Percentiles rank a stretch among this genome's conserved stretches.
Evolutionary conservation across 2,329 filamentous ascomycete genomes (phyloP).

Genomic region (Pyrenochaeta sp.): DNA sequence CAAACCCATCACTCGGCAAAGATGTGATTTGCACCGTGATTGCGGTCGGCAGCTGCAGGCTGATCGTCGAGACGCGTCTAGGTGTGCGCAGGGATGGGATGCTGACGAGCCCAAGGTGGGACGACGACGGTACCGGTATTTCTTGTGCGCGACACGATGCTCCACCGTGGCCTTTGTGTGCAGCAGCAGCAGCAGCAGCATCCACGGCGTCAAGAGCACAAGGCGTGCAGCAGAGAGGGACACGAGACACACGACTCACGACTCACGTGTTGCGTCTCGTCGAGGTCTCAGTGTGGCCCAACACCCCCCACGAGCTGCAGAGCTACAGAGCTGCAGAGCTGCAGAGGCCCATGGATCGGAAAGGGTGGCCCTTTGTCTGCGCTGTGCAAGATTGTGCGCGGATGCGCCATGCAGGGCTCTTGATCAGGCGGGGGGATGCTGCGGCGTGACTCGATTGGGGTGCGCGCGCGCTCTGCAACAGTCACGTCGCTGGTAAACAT

Average conservation of each 20-base stretch:
- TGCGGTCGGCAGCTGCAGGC: conserved; percentile 8
- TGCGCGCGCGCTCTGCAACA: too few relatives aligned
- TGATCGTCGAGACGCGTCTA: conserved; percentile 13
- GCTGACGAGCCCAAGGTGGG: background rate
- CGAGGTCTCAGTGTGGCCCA: conserved; percentile 10
- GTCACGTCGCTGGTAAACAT: conserved; percentile 4
- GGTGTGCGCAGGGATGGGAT: background rate
- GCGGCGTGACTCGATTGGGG: conserved; percentile 4
- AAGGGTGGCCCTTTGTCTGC: too few relatives aligned
- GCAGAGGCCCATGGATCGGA: background rate
- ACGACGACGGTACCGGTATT: too few relatives aligned
- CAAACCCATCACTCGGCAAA: conserved; percentile 1
- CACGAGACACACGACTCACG: background rate
- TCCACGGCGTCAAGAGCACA: background rate
- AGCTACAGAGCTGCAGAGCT: too few relatives aligned
- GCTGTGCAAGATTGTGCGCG: too few relatives aligned
- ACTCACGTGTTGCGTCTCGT: conserved; percentile 8
- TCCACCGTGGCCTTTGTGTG: conserved; percentile 1
- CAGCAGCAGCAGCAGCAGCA: too few relatives aligned
- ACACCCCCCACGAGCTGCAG: too few relatives aligned
- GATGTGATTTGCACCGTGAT: conserved; percentile 9
- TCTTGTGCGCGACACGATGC: too few relatives aligned
- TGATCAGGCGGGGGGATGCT: background rate
- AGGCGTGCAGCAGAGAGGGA: background rate
- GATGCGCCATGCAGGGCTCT: background rate